A percentile compares a stretch with the other conserved stretches of the same genome.
Conservation (phyloP, 441 rosid genomes). For the Gossypium laxum region DNA sequence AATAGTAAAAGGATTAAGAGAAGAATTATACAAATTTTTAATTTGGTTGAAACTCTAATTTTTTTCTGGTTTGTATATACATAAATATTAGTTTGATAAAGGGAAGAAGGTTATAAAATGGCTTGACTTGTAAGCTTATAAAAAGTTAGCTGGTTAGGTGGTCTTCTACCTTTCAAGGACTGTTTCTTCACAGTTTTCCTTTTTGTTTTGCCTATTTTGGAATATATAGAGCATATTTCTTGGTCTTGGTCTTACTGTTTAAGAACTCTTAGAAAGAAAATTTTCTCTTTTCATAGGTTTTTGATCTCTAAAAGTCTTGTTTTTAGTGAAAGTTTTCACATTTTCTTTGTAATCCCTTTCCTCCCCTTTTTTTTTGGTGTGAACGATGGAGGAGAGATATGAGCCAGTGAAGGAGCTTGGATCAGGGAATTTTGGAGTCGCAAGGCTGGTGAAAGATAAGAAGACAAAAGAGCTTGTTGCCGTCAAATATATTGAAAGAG, state of each 20-base stretch:
- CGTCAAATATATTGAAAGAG: conserved; percentile 56
- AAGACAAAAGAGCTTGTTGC: conserved; percentile 54
- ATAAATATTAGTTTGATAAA: neutral
- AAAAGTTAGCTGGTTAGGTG: neutral
- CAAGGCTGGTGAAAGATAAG: conserved; percentile 50
- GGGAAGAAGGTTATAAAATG: neutral
- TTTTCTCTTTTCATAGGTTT: neutral
- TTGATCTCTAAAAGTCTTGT: neutral
- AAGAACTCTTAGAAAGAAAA: neutral
- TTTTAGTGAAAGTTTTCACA: neutral
- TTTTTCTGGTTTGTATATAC: neutral
- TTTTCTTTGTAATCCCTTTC: neutral
- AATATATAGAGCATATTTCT: neutral
- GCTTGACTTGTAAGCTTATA: neutral
- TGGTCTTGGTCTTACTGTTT: neutral
- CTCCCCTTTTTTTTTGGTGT: neutral
- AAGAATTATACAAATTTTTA: too few species aligned
- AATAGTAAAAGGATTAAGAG: too few species aligned
- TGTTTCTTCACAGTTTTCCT: neutral
- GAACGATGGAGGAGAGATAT: conserved; percentile 48
- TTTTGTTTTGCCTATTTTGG: neutral
- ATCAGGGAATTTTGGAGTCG: conserved; percentile 56
- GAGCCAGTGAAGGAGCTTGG: conserved; percentile 53
- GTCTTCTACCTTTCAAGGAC: neutral
- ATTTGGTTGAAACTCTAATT: too few species aligned